Conservation (phyloP, 345 rosid species). For the Hirschfeldia incana region DNA sequence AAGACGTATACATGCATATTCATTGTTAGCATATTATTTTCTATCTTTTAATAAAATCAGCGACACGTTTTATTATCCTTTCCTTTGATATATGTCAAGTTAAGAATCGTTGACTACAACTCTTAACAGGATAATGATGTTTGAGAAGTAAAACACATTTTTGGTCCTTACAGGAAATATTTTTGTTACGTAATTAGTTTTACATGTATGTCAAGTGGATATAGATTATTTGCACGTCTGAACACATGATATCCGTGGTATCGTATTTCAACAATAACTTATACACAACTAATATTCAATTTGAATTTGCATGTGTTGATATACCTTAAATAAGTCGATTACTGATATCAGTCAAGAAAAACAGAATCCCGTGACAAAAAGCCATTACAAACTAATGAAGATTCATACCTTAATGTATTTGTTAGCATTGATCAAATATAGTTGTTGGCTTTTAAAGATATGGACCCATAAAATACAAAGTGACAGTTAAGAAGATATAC, state of each 20-base stretch:
- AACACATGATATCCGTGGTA: conserved; percentile 18
- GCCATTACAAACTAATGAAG: not conserved
- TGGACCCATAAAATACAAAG: conserved; percentile 30
- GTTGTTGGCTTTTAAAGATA: conserved; percentile 14
- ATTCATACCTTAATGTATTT: not conserved
- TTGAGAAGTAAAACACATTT: conserved; percentile 30
- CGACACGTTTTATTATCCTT: conserved; percentile 15
- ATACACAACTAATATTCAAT: conserved; percentile 12
- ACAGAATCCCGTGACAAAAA: not conserved
- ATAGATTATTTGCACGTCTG: conserved; percentile 9
- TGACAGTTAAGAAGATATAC: conserved; percentile 14
- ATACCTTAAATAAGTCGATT: not conserved
- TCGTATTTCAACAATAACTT: conserved; percentile 3
- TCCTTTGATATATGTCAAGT: not conserved
- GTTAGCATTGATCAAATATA: not conserved
- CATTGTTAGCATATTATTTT: not conserved
- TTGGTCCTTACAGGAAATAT: conserved; percentile 4
- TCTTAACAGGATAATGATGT: conserved; percentile 22
- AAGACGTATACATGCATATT: not conserved
- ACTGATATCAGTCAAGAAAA: not conserved
- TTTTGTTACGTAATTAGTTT: conserved; percentile 30
- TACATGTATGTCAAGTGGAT: conserved; percentile 16
- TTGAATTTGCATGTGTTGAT: conserved; percentile 17
- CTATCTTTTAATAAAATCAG: not conserved
- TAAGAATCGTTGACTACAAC: conserved; percentile 16